Base-by-base conservation (phyloP, 2,329 filamentous ascomycete genomes). In the Chalaropsis ovoidea region DNA sequence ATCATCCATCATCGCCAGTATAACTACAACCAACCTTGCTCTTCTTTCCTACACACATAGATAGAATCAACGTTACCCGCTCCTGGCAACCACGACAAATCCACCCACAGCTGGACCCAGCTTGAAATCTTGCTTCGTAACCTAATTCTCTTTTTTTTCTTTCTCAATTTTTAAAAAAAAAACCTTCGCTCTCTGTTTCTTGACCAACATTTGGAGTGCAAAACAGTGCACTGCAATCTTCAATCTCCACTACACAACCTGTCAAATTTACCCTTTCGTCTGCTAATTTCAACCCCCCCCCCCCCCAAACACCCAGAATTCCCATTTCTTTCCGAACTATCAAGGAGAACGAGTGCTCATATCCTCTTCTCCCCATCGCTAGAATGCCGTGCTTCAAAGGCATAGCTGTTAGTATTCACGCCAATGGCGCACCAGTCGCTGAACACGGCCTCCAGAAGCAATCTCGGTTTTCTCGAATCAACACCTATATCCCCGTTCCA, bases 331-430 rank as follows among this genome's bases (percentile, higher is more conserved):
- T 39, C 24, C 19, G 39, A 8, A 17, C 27, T 11, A 52, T 19
- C 47, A 52, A 52, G 47, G 47, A 52, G 47, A 27, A 52, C 22
- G 47, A 52, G 47, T 15, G 3, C 17, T 58, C 3, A 31, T 39
- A 35, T 5, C 3, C 27, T 58, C 24, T 39, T 39, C 54, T 39
- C 43, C 17, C 10, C 54, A 58, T 10, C 54, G 54, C 31, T 13
- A 82, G 74, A 74, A 85, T 85, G 94, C 94, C 94, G 80, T 97
- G 92, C 85, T 99, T 97, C 81, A 95, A 97, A 81, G 94, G 94
- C 77, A 91, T 99, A 78, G 93, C 94, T 72, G 93, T 97, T 75
- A 95, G 90, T 82, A 95, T 97, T 76, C 94, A 99, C 79, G 83
- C 85, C 67, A 86, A 86, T 74, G 82, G 82, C 69, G 80, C 90